These are phyloP conservation scores for Xylaria arbuscula DNA, from an alignment of 2,329 filamentous ascomycete genomes.

Conservation along the genomic window DNA sequence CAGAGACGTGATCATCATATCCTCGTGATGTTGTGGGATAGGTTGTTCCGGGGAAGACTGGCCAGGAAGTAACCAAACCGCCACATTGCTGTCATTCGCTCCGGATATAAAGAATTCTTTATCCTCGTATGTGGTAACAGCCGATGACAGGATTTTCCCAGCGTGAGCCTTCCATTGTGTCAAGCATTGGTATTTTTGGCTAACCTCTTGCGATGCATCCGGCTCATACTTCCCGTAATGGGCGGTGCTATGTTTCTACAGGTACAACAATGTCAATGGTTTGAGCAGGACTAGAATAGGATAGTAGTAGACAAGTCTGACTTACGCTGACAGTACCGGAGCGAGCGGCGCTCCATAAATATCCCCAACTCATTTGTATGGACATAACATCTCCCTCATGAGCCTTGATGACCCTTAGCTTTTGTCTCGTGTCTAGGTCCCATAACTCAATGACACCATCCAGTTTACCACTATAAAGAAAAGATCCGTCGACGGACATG, in stretches of 20 bases:
- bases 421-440: conserved; percentile 94
- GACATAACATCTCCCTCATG: conserved; percentile 87
- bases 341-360: conserved; percentile 89
- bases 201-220: conserved; percentile 65
- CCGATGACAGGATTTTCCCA: conserved; percentile 87
- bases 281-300: background rate
- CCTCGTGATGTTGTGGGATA: conserved; percentile 56
- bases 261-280: conserved; percentile 27
- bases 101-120: conserved; percentile 93
- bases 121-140: conserved; percentile 74
- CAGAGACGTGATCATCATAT: conserved; percentile 75
- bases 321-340: conserved; percentile 85
- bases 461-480: conserved; percentile 90
- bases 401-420: conserved; percentile 85
- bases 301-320: conserved; percentile 25
- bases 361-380: conserved; percentile 84
- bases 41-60: conserved; percentile 54
- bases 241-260: conserved; percentile 73
- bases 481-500: conserved; percentile 86
- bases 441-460: conserved; percentile 93
- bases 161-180: conserved; percentile 84
- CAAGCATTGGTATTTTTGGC: conserved; percentile 84
- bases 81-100: conserved; percentile 89
- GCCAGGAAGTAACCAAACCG: conserved; percentile 82
- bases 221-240: conserved; percentile 69